Conservation (phyloP, 2,329 filamentous ascomycete species). For the Trichoderma gracile region DNA sequence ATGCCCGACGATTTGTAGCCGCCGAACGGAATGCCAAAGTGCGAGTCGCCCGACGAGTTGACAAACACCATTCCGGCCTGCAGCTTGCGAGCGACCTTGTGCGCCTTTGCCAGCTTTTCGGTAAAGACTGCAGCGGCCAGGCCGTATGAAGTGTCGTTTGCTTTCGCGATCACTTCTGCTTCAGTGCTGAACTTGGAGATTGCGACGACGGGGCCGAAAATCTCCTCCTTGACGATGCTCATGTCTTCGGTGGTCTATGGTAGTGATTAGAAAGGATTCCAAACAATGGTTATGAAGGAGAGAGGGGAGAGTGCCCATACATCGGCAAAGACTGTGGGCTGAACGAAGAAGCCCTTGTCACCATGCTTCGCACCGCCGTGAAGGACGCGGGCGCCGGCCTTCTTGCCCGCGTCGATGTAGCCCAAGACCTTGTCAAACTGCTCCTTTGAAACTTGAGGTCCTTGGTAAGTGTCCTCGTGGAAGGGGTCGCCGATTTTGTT, state of each 20-base stretch:
- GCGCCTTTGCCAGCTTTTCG: constrained; percentile 37
- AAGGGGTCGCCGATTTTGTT: constrained; percentile 29
- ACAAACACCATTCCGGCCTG: constrained; percentile 69
- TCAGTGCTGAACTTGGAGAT: constrained; percentile 48
- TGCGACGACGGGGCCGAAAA: constrained; percentile 46
- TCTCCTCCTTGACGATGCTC: constrained; percentile 32
- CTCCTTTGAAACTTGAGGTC: constrained; percentile 64
- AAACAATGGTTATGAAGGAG: not conserved
- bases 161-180: constrained; percentile 51
- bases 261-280: not conserved
- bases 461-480: constrained; percentile 30
- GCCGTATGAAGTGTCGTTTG: constrained; percentile 51
- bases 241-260: constrained; percentile 26
- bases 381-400: constrained; percentile 71
- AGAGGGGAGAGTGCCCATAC: constrained; percentile 19
- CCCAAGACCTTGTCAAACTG: constrained; percentile 42
- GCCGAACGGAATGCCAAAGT: constrained; percentile 37
- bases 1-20: constrained; percentile 40
- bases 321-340: constrained; percentile 68
- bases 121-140: constrained; percentile 37
- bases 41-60: constrained; percentile 43
- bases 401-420: constrained; percentile 60
- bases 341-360: constrained; percentile 65
- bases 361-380: constrained; percentile 56
- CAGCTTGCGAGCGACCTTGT: constrained; percentile 50